phyloP scores from a whole-genome alignment of 441 rosid genomes.

The Gossypium gossypioides region DNA sequence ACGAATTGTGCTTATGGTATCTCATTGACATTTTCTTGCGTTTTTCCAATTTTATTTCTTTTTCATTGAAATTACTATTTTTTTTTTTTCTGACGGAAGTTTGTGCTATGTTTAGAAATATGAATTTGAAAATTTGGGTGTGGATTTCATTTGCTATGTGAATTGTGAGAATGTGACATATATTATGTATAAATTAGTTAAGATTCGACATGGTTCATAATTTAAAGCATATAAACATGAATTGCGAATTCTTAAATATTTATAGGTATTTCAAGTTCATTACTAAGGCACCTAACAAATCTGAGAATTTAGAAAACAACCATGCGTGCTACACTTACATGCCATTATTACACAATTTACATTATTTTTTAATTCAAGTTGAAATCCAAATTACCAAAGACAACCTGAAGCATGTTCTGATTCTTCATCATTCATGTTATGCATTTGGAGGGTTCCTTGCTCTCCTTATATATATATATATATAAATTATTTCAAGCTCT shows the following conservation, averaged over 20 bases:
- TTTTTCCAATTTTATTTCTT: not conserved
- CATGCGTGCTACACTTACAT: not conserved
- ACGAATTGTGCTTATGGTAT: constrained; percentile 54
- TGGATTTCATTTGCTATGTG: not conserved
- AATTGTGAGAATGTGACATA: not conserved
- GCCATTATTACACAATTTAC: not conserved
- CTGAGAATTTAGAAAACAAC: too few species aligned
- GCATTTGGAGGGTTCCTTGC: not conserved
- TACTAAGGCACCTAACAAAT: not conserved
- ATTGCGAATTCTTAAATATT: not conserved
- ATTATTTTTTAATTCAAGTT: not conserved
- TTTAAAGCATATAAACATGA: not conserved
- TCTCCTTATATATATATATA: not conserved
- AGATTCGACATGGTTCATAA: not conserved
- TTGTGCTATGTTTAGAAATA: not conserved
- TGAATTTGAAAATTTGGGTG: not conserved
- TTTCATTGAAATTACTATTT: not conserved
- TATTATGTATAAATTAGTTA: not conserved
- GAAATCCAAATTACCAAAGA: not conserved
- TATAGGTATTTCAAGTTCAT: not conserved
- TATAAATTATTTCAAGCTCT: not conserved
- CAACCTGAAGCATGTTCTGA: not conserved
- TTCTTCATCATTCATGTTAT: not conserved
- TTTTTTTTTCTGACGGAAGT: not conserved
- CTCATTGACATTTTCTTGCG: not conserved